These are phyloP conservation scores for Conticribra weissflogii DNA, from an alignment of 108 stramenopile species.

Conservation along the genomic window DNA sequence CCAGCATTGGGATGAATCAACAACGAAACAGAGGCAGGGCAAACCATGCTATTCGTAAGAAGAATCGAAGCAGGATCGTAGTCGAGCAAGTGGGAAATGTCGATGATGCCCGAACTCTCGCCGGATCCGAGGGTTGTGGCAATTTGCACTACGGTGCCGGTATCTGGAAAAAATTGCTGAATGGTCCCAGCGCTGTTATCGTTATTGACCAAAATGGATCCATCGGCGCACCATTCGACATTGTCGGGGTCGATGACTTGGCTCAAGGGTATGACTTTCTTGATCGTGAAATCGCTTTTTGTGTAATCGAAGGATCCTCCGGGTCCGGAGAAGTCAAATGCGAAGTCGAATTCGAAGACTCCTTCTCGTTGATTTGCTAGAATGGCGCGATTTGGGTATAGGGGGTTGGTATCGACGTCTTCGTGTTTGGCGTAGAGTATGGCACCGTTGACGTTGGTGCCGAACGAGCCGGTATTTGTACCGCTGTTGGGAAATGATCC, in stretches of 20 bases:
- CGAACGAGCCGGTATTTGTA: background rate
- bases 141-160: background rate
- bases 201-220: slow-evolving; percentile 19
- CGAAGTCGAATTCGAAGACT: slow-evolving; percentile 16
- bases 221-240: slow-evolving; percentile 29
- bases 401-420: slow-evolving; percentile 34
- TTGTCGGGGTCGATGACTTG: slow-evolving; percentile 16
- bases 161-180: background rate
- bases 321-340: background rate
- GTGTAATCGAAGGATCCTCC: background rate
- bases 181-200: slow-evolving; percentile 20
- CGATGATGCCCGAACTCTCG: slow-evolving; percentile 1
- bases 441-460: background rate
- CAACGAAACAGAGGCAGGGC: background rate
- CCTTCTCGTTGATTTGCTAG: slow-evolving; percentile 9
- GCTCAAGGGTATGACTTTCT: background rate
- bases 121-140: background rate
- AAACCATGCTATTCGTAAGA: slow-evolving; percentile 7
- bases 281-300: slow-evolving; percentile 15
- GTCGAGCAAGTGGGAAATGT: background rate
- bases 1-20: background rate
- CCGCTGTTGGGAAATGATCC: background rate
- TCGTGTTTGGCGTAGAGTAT: slow-evolving; percentile 16
- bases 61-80: background rate
- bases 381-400: slow-evolving; percentile 10